Conservation (phyloP, 148 eudicot genomes). For the Diospyros lotus region DNA sequence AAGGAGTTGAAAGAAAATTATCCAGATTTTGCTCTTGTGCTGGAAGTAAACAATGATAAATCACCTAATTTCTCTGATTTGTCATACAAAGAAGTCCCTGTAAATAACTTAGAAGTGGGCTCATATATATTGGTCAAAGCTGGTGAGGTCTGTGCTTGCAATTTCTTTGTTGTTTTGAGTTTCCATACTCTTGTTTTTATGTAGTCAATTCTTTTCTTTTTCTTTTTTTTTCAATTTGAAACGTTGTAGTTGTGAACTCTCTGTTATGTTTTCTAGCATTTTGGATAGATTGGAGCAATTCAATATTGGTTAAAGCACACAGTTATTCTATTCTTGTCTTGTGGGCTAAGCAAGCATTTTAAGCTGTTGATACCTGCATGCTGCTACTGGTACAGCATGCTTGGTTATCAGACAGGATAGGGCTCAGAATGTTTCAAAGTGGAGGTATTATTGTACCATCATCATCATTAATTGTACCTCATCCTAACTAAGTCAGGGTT, state of each 20-base stretch:
- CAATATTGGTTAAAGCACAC: neutral
- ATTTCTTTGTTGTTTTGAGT: neutral
- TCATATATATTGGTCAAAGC: slow-evolving; percentile 93
- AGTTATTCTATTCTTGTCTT: neutral
- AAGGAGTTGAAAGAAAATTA: slow-evolving; percentile 86
- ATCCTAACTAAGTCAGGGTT: too few species aligned
- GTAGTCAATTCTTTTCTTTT: too few species aligned
- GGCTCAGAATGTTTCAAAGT: neutral
- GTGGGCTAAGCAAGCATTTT: neutral
- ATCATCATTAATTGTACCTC: too few species aligned
- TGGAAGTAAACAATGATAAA: slow-evolving; percentile 44
- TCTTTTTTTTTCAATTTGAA: too few species aligned
- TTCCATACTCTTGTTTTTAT: neutral
- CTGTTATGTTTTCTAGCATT: neutral
- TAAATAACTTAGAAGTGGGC: slow-evolving; percentile 77
- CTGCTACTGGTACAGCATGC: neutral
- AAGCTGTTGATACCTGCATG: slow-evolving; percentile 2
- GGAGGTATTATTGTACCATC: too few species aligned
- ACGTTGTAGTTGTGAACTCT: too few species aligned
- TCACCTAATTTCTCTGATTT: slow-evolving; percentile 63
- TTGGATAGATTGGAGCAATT: neutral
- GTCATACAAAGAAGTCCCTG: slow-evolving; percentile 66
- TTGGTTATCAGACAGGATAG: neutral
- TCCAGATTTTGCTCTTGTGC: slow-evolving; percentile 86
- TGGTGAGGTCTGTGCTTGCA: slow-evolving; percentile 75